Base-by-base conservation (phyloP, 495 filamentous ascomycete genomes). In the Cercophora sp. region DNA sequence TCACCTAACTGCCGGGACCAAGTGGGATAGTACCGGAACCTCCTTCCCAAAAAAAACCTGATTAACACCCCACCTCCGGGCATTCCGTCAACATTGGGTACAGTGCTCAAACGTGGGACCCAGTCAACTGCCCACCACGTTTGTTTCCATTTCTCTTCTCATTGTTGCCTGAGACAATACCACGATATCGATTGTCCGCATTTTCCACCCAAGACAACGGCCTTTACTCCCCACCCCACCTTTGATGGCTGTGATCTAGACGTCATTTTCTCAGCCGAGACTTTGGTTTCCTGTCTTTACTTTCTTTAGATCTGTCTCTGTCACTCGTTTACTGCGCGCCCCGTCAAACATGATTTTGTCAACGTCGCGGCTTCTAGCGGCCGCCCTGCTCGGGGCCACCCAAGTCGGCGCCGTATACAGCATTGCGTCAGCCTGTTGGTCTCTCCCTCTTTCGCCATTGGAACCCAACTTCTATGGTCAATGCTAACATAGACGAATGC, bases 321-420 rank as follows among this genome's bases (percentile, higher is more conserved):
- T 60, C 58, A 40, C 48, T 59, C 56, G 52, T 50, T 59, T 31
- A 26, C 15, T n/a, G 16, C 23, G 16, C 32, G 18, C 53, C 25
- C 13, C 22, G 36, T 18, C 25, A 20, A 57, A 13, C 36, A 66
- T 66, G 64, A 13, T 61, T 57, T 58, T 54, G 42, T 49, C 27
- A 47, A 29, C 49, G 45, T 35, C 32, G 37, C 54, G 50, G 46
- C 48, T 63, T 10, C 48, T 56, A 32, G 26, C 49, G 10, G 62
- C 49, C 50, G 55, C 34, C 47, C 35, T 65, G 23, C 5, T 53
- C 8, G 52, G 57, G 4, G 45, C 36, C 26, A 51, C 52, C 43
- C 41, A 52, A 13, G 58, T 53, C 9, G 44, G 61, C 32, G 64
- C 64, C 19, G 55, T 45, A 22, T 65, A 50, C 43, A 65, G 62